Conservation (phyloP, 2,329 filamentous ascomycete species). For the Paraphoma chrysanthemicola region DNA sequence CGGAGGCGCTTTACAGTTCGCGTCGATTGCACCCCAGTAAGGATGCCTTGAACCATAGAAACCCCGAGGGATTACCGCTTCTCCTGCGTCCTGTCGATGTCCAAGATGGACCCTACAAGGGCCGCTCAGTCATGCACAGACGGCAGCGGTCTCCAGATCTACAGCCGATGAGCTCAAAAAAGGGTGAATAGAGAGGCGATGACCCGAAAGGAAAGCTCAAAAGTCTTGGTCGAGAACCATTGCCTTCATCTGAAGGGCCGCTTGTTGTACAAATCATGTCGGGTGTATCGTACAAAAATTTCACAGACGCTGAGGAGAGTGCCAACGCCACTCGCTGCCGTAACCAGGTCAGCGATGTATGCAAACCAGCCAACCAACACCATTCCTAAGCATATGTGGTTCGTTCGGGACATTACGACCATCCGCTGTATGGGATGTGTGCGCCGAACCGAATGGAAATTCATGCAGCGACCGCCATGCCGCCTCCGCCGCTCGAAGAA, state of each 20-base stretch:
- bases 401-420: constrained; percentile 20
- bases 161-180: neutral
- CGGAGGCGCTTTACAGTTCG: too few species aligned
- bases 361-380: constrained; percentile 33
- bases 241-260: neutral
- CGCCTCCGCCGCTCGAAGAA: constrained; percentile 22
- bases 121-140: too few species aligned
- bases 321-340: constrained; percentile 42
- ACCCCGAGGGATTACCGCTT: too few species aligned
- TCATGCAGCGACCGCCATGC: constrained; percentile 35
- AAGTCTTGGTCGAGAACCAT: neutral
- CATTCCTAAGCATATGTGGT: constrained; percentile 19
- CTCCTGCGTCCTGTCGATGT: too few species aligned
- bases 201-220: neutral
- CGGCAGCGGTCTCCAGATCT: neutral
- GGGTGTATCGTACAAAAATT: constrained; percentile 43
- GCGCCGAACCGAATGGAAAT: constrained; percentile 14
- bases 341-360: constrained; percentile 35
- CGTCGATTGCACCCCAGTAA: too few species aligned
- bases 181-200: neutral
- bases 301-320: constrained; percentile 46
- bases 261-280: constrained; percentile 39
- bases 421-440: constrained; percentile 17
- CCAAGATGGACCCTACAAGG: too few species aligned
- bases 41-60: too few species aligned